A percentile compares a stretch with the other conserved stretches of the same genome.
phyloP scores from a whole-genome alignment of 1,284 basidiomycete genomes.

The Ustilago shanxiensis region DNA sequence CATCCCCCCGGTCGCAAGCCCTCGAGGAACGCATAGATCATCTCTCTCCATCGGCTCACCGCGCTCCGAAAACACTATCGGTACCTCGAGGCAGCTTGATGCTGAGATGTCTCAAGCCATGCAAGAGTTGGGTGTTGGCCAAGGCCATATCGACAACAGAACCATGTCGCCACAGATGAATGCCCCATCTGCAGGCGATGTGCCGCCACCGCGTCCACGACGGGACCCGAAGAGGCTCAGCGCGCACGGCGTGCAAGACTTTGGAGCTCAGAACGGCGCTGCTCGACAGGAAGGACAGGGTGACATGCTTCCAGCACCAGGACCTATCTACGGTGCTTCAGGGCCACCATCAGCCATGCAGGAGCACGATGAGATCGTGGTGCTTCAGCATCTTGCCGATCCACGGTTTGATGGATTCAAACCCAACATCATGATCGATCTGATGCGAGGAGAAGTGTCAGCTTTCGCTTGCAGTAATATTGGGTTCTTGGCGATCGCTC shows the following conservation, averaged over 20 bases:
- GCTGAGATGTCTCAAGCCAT: conserved; percentile 52
- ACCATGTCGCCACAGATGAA: background rate
- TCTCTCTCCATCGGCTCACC: conserved; percentile 24
- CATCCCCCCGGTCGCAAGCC: conserved; percentile 42
- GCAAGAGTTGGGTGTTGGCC: conserved; percentile 48
- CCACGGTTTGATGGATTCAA: conserved; percentile 61
- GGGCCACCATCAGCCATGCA: background rate
- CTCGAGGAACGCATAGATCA: conserved; percentile 13
- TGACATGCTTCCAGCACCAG: background rate
- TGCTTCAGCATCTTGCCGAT: conserved; percentile 45
- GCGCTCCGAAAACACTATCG: conserved; percentile 2
- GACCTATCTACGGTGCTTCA: background rate
- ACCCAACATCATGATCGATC: conserved; percentile 58
- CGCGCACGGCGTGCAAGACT: background rate
- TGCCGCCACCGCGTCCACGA: conserved; percentile 44
- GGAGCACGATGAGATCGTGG: conserved; percentile 36
- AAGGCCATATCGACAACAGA: background rate
- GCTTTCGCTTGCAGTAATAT: conserved; percentile 54
- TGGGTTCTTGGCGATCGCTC: conserved; percentile 63
- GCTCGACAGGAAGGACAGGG: background rate
- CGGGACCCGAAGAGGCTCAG: conserved; percentile 52
- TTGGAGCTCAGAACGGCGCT: background rate
- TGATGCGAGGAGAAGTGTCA: conserved; percentile 57
- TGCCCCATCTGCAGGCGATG: background rate
- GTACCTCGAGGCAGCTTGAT: conserved; percentile 30